Percentiles rank a stretch among this genome's conserved stretches.
These are phyloP conservation scores for Dentiscutata heterogama DNA, from an alignment of 371 early-diverging fungal genomes.

Conservation along the genomic window DNA sequence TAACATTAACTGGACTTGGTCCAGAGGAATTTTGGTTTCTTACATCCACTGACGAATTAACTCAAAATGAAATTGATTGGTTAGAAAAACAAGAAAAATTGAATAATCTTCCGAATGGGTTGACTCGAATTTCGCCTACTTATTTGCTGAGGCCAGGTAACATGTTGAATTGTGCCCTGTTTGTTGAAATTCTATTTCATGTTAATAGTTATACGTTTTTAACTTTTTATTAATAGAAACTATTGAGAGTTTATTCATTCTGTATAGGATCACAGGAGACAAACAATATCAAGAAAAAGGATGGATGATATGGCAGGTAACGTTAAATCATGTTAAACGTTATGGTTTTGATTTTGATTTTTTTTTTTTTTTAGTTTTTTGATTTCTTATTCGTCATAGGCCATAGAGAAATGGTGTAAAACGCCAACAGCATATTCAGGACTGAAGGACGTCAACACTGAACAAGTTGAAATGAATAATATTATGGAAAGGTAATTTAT, in stretches of 20 bases:
- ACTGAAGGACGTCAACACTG: constrained; percentile 63
- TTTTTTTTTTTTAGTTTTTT: not conserved
- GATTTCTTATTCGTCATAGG: constrained; percentile 19
- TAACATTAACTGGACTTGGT: constrained; percentile 37
- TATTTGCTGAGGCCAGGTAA: constrained; percentile 41
- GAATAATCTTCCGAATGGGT: not conserved
- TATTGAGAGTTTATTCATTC: constrained; percentile 78
- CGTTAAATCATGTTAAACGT: no score
- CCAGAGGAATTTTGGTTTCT: constrained; percentile 47
- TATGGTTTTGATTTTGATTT: not conserved
- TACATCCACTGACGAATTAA: not conserved
- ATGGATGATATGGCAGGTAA: constrained; percentile 31
- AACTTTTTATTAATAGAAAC: constrained; percentile 61
- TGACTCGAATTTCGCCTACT: not conserved
- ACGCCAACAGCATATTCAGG: constrained; percentile 70
- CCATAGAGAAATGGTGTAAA: constrained; percentile 74
- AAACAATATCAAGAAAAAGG: constrained; percentile 66
- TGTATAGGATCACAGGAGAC: constrained; percentile 81
- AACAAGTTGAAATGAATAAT: constrained; percentile 43
- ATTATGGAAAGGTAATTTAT: constrained; percentile 53
- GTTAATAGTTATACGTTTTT: not conserved
- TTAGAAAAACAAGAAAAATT: not conserved
- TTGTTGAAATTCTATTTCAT: not conserved
- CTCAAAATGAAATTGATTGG: not conserved
- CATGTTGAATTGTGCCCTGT: not conserved